Evolutionary conservation across 176 grass and related monocot species (phyloP).

Genomic region (Triticum dicoccoides): DNA sequence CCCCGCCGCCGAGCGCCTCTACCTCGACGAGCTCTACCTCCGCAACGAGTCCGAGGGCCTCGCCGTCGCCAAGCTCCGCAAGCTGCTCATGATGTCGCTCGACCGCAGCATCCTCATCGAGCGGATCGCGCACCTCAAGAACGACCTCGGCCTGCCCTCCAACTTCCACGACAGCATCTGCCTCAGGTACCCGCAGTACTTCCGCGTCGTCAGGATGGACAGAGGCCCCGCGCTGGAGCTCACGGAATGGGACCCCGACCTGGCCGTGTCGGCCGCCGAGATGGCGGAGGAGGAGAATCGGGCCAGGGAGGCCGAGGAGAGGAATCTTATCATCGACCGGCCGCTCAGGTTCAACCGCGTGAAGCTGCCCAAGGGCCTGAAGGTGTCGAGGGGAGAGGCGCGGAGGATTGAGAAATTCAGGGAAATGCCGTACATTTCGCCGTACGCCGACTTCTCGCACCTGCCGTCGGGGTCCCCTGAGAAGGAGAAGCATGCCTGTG

Average conservation of each 20-base stretch:
- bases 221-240: conserved; percentile 85
- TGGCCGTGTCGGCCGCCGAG: conserved; percentile 79
- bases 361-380: conserved; percentile 76
- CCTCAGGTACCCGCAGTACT: conserved; percentile 80
- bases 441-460: conserved; percentile 80
- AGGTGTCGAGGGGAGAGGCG: conserved; percentile 64
- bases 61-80: conserved; percentile 72
- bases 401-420: conserved; percentile 57
- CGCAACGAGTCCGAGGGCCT: conserved; percentile 81
- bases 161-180: conserved; percentile 84
- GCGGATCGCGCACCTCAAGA: conserved; percentile 84
- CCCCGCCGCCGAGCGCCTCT: conserved; percentile 72
- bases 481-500: conserved; percentile 93
- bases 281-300: conserved; percentile 71
- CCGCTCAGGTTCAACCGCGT: conserved; percentile 72
- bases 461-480: conserved; percentile 49
- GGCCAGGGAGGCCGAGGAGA: conserved; percentile 55
- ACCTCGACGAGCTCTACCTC: conserved; percentile 76
- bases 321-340: conserved; percentile 85
- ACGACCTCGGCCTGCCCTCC: conserved; percentile 73
- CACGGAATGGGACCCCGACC: conserved; percentile 79
- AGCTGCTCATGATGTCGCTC: conserved; percentile 92
- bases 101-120: conserved; percentile 68
- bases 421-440: conserved; percentile 74
- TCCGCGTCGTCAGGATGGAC: conserved; percentile 71